A percentile compares a stretch with the other conserved stretches of the same genome.
Conservation (phyloP, 2,329 filamentous ascomycete species). For the Penicillium sp. region DNA sequence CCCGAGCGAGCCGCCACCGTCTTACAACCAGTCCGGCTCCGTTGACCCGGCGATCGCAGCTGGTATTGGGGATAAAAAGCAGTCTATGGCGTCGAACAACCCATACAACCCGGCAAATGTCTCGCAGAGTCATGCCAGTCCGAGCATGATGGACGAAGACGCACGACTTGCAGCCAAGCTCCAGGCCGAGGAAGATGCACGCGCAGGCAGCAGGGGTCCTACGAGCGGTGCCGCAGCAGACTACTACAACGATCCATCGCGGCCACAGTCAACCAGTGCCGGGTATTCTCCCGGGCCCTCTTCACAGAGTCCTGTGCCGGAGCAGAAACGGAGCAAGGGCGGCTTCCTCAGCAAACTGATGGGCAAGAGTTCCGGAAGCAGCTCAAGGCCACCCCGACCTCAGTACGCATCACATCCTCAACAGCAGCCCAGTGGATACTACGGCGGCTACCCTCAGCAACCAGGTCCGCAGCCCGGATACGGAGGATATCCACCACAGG, state of each 20-base stretch:
- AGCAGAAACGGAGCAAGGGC: conserved; percentile 39
- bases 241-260: conserved; percentile 43
- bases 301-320: conserved; percentile 27
- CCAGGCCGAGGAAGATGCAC: conserved; percentile 77
- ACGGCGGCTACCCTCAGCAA: conserved; percentile 33
- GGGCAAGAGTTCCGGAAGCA: conserved; percentile 40
- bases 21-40: conserved; percentile 57
- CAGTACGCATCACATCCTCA: conserved; percentile 24
- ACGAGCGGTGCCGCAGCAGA: conserved; percentile 41
- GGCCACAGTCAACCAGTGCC: conserved; percentile 13
- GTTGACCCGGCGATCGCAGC: conserved; percentile 39
- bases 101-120: conserved; percentile 53
- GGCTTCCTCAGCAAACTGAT: conserved; percentile 53
- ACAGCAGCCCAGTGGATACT: conserved; percentile 28
- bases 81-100: conserved; percentile 61
- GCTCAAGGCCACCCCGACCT: conserved; percentile 21
- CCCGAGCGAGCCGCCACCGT: conserved; percentile 43
- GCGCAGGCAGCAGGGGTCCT: conserved; percentile 37
- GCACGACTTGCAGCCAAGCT: conserved; percentile 69
- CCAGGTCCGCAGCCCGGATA: conserved; percentile 21
- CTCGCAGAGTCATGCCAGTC: conserved; percentile 3
- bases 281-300: conserved; percentile 7
- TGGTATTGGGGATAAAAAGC: conserved; percentile 42
- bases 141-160: conserved; percentile 56
- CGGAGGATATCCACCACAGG: conserved; percentile 34